These are phyloP conservation scores for Tilletia indica DNA, from an alignment of 1,284 basidiomycete species.

Conservation along the genomic window DNA sequence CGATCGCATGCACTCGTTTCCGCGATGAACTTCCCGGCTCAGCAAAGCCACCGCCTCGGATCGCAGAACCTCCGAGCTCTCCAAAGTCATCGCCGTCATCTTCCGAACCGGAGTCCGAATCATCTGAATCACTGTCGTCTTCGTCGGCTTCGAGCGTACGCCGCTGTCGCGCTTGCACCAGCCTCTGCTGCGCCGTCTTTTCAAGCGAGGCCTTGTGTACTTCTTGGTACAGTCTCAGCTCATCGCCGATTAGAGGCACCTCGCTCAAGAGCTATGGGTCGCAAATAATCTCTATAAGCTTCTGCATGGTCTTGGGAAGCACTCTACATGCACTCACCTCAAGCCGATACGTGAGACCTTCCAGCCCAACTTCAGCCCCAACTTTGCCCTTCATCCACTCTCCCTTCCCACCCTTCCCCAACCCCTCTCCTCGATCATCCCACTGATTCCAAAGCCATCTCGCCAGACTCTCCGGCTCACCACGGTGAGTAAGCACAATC, in stretches of 20 bases:
- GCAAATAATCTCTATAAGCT: constrained; percentile 2
- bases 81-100: constrained; percentile 61
- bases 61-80: background rate
- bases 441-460: constrained; percentile 79
- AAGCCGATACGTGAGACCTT: background rate
- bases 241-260: constrained; percentile 67
- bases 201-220: constrained; percentile 79
- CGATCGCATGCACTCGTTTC: constrained; percentile 28
- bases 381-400: constrained; percentile 81
- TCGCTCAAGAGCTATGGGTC: constrained; percentile 73
- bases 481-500: constrained; percentile 50
- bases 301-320: background rate
- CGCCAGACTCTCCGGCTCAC: constrained; percentile 77
- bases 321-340: constrained; percentile 61
- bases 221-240: constrained; percentile 77
- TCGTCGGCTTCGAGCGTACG: constrained; percentile 80
- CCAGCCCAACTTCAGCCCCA: constrained; percentile 73
- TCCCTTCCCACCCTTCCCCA: constrained; percentile 62
- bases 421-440: constrained; percentile 70
- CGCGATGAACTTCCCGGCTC: constrained; percentile 22
- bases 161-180: constrained; percentile 75
- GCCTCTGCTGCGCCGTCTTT: constrained; percentile 80
- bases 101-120: constrained; percentile 23
- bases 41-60: constrained; percentile 17
- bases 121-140: constrained; percentile 37